Percentiles rank a stretch among this genome's conserved stretches.
Evolutionary conservation across 305 asterid genomes (phyloP).

Genomic region (Solanum hybrid): DNA sequence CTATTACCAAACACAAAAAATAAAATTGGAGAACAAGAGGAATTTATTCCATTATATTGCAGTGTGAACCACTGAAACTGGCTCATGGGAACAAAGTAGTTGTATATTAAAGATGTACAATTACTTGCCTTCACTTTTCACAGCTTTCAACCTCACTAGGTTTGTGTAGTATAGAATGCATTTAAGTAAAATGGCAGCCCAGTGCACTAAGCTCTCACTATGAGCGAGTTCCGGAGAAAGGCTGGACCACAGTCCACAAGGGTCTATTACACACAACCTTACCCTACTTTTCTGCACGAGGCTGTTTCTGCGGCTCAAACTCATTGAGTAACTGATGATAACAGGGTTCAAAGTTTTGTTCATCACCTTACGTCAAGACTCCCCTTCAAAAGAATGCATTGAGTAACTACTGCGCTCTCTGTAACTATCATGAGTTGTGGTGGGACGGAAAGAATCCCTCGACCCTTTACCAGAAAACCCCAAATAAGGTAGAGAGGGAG

Average conservation of each 20-base stretch:
- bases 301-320: background rate
- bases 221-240: background rate
- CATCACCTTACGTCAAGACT: background rate
- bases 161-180: background rate
- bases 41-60: background rate
- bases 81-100: background rate
- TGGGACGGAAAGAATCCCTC: background rate
- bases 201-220: background rate
- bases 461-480: background rate
- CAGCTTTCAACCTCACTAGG: background rate
- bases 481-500: background rate
- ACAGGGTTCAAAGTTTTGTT: too few relatives aligned
- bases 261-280: background rate
- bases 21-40: background rate
- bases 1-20: background rate
- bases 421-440: background rate
- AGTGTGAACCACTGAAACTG: background rate
- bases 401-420: background rate
- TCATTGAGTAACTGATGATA: too few relatives aligned
- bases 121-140: background rate
- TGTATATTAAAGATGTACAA: background rate
- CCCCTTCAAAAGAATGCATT: background rate
- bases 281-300: background rate
- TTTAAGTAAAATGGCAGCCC: background rate
- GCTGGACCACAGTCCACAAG: background rate